Conservation (phyloP, 2,329 filamentous ascomycete species). For the Leptographium flavum region DNA sequence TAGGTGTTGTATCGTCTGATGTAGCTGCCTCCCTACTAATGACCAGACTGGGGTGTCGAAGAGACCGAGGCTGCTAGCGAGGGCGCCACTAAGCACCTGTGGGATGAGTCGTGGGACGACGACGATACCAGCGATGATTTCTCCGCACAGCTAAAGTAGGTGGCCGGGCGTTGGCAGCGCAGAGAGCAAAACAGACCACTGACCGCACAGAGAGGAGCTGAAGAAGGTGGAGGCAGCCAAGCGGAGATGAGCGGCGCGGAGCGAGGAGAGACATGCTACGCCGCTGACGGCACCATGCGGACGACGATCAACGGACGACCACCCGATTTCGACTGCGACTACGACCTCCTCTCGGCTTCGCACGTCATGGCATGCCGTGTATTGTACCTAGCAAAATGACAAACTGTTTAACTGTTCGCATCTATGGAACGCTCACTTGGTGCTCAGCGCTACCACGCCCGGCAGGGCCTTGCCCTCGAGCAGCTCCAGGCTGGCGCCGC, state of each 20-base stretch:
- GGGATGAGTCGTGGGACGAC: conserved; percentile 99
- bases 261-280: neutral
- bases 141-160: conserved; percentile 81
- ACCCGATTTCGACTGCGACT: too few species aligned
- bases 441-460: conserved; percentile 82
- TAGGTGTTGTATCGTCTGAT: conserved; percentile 24
- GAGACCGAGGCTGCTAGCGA: conserved; percentile 65
- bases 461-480: conserved; percentile 97
- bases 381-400: neutral
- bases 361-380: too few species aligned
- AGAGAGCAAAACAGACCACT: neutral
- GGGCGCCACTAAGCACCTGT: conserved; percentile 62
- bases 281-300: too few species aligned
- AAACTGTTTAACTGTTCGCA: too few species aligned
- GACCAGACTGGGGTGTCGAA: conserved; percentile 77
- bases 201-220: conserved; percentile 59
- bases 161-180: conserved; percentile 13
- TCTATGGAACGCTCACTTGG: conserved; percentile 40
- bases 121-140: conserved; percentile 97
- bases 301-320: too few species aligned
- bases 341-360: too few species aligned
- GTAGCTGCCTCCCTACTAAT: neutral
- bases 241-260: conserved; percentile 43
- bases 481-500: conserved; percentile 87
- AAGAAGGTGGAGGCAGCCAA: conserved; percentile 81